Base-by-base conservation (phyloP, 805 yeast species). In the Pichia manshurica region DNA sequence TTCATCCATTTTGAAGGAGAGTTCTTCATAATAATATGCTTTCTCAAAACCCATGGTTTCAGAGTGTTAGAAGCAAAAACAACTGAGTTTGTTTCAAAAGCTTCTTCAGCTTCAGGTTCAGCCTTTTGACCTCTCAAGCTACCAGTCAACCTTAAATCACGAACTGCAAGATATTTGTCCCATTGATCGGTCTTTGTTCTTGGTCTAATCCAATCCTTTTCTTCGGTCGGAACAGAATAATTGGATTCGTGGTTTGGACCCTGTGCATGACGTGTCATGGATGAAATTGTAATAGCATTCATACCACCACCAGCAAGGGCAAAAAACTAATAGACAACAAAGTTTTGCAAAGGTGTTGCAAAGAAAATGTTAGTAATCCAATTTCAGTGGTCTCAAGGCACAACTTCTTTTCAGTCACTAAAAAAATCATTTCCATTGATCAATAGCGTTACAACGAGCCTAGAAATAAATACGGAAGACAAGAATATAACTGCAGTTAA, bases 121-220 rank as follows among this genome's bases (percentile, higher is more conserved):
- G 78, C 80, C 43, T 74, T 63, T 62, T 85, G 91, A 34, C 82
- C 90, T 61, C 95, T 74, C 59, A 69, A 72, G 37, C 74, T 72
- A 22, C 95, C 95, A 10, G 95, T 87, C 58, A 87, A 70, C 54
- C 91, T 73, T 60, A 75, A 72, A 65, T 87, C 96, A 59, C 96
- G 74, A 54, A 82, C 83, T 67, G 86, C 79, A 74, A 68, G 64
- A 50, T 70, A 65, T 62, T 66, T 63, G 56, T 78, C 82, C 74
- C 78, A 78, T 54, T 71, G 72, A 62, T 78, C 82, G 33, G 78
- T 62, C 56, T 70, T 68, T 56, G 65, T 73, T 48, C 83, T 70
- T 53, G 78, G 79, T 57, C 76, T 77, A 58, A 77, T 71, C 63
- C 74, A 71, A 47, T 70, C 76, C 59, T 75, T 75, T 44, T 74